phyloP scores from a whole-genome alignment of 2,329 filamentous ascomycete species.

The Pestalotiopsis sp. region DNA sequence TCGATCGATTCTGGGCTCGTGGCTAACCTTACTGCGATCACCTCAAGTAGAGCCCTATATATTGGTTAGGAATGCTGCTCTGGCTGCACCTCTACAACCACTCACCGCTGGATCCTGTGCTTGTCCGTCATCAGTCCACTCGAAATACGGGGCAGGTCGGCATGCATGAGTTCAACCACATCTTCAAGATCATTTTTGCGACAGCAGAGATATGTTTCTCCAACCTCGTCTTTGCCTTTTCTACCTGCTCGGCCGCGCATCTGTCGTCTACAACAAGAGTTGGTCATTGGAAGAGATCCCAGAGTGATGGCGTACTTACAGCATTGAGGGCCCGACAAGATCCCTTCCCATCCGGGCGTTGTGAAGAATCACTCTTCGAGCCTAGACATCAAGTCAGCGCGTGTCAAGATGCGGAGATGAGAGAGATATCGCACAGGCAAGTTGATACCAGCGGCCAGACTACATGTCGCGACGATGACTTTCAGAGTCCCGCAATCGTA shows the following conservation, averaged over 20 bases:
- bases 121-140: conserved; percentile 72
- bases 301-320: conserved; percentile 33
- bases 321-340: conserved; percentile 76
- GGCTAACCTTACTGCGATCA: conserved; percentile 68
- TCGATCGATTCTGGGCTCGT: conserved; percentile 65
- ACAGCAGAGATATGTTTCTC: conserved; percentile 79
- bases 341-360: conserved; percentile 77
- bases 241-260: conserved; percentile 79
- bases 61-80: neutral
- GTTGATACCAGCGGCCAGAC: conserved; percentile 82
- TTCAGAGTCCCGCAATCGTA: conserved; percentile 71
- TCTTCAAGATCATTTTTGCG: conserved; percentile 68
- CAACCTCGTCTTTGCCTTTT: conserved; percentile 77
- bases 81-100: neutral
- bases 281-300: neutral
- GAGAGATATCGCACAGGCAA: conserved; percentile 41
- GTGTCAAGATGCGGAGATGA: neutral
- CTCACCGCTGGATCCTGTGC: conserved; percentile 66
- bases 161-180: conserved; percentile 71
- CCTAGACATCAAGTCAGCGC: conserved; percentile 30
- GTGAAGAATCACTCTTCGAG: conserved; percentile 74
- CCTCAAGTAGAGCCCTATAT: conserved; percentile 69
- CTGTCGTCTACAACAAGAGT: conserved; percentile 50
- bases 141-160: conserved; percentile 69
- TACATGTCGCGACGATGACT: conserved; percentile 77